Evolutionary conservation across 306 rosid genomes (phyloP), one percentile per base, ranked within the genome.

Genomic region (Quercus agrifolia): DNA sequence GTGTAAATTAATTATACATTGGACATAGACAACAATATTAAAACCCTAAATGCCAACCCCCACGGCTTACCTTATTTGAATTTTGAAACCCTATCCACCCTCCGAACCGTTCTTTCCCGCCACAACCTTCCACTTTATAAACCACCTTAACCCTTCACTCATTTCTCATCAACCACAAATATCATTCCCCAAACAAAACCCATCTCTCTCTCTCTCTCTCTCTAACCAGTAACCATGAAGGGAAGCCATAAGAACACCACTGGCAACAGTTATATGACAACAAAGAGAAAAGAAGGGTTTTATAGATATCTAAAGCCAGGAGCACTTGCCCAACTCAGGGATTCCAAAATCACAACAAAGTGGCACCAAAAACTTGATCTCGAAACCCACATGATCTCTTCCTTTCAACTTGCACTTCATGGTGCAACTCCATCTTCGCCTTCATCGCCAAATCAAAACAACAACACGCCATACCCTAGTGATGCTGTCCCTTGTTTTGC

Each of bases 401-500:
- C 46, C 35, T 20, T 62, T 31, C 77, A 79, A 61, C 64, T 44
- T 20, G 33, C 58, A 58, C 72, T 49, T n/a, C 49, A 11, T 30
- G 6, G 44, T 1, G 38, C 73, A 18, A 20, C 54, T 4, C 35
- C 62, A 14, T 63, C 79, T 10, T 2, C 4, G 3, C 13, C 51
- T 9, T 73, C 86, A 1, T 63, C 54, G 0, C 61, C 2, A 11
- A 54, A 9, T 58, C 28, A 17, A 2, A 49, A 59, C 74, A 38
- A 15, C 68, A 9, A 62, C 15, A 23, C 35, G 10, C 55, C 2
- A 2, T 30, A 80, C n/a, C 74, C 17, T 3, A 67, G 72, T 69
- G 49, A 62, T 9, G 75, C 75, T 4, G 18, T 82, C 55, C 82
- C 90, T 2, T 78, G 68, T 63, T 86, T 86, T 28, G 41, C 70